These are phyloP conservation scores for Trichoderma sp. DNA, from an alignment of 2,329 filamentous ascomycete species.

Conservation along the genomic window DNA sequence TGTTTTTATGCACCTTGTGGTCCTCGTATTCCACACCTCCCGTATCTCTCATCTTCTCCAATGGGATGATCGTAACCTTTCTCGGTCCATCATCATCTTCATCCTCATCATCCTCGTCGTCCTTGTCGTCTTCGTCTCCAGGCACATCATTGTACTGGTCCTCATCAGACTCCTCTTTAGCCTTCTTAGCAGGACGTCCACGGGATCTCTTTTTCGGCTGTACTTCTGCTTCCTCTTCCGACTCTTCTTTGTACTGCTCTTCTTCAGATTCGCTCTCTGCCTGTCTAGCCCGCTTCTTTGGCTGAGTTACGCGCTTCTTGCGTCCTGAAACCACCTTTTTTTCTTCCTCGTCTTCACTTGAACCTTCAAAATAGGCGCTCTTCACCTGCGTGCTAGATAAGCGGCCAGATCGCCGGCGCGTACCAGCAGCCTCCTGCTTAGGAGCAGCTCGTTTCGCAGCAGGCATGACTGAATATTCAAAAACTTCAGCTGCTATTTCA, in stretches of 20 bases:
- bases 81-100: conserved; percentile 39
- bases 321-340: neutral
- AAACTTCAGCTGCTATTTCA: neutral
- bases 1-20: conserved; percentile 54
- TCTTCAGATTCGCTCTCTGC: conserved; percentile 21
- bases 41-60: conserved; percentile 36
- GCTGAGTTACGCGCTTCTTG: conserved; percentile 28
- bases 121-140: conserved; percentile 26
- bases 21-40: conserved; percentile 48
- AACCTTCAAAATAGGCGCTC: conserved; percentile 51
- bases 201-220: conserved; percentile 28
- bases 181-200: conserved; percentile 23
- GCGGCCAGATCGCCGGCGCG: conserved; percentile 48
- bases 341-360: conserved; percentile 28
- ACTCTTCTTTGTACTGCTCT: conserved; percentile 26
- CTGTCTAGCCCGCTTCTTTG: conserved; percentile 24
- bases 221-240: conserved; percentile 26
- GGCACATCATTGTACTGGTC: conserved; percentile 27
- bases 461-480: conserved; percentile 33
- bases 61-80: conserved; percentile 36
- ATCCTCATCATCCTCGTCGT: conserved; percentile 31
- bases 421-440: conserved; percentile 28
- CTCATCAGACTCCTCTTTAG: conserved; percentile 22
- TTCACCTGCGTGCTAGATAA: conserved; percentile 44
- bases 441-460: conserved; percentile 39